Evolutionary conservation across 257 asterid species (phyloP).

Genomic region (Orobanche coerulescens): DNA sequence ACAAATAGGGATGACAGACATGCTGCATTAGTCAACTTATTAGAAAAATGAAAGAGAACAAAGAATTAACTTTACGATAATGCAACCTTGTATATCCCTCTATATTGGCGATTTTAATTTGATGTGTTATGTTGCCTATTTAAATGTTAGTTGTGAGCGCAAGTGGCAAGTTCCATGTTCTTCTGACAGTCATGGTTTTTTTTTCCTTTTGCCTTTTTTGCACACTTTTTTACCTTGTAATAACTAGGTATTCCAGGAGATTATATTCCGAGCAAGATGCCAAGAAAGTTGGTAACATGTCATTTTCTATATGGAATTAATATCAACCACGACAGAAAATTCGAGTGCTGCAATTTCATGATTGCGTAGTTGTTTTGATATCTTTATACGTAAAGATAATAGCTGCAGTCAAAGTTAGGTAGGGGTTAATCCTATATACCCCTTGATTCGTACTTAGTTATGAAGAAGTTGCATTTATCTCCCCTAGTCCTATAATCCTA

Average conservation of each 20-base stretch:
- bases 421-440: background rate
- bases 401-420: background rate
- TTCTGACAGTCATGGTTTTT: background rate
- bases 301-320: background rate
- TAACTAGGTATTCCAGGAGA: no score
- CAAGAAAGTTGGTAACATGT: background rate
- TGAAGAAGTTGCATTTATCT: no score
- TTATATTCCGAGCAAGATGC: no score
- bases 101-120: slow-evolving; percentile 2
- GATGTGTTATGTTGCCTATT: slow-evolving; percentile 1
- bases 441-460: no score
- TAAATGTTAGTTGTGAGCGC: slow-evolving; percentile 14
- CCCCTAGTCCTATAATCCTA: no score
- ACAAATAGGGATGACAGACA: no score
- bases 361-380: background rate
- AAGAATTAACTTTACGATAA: background rate
- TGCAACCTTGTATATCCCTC: background rate
- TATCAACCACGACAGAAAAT: background rate
- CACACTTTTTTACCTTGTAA: background rate
- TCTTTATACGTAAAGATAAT: background rate
- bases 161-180: slow-evolving; percentile 4
- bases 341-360: background rate
- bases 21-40: no score
- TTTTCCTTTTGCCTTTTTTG: background rate
- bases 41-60: no score